Percentiles rank a stretch among this genome's conserved stretches.
Evolutionary conservation across 164 flowering plant genomes (phyloP).

Genomic region (Dillenia suffruticosa): DNA sequence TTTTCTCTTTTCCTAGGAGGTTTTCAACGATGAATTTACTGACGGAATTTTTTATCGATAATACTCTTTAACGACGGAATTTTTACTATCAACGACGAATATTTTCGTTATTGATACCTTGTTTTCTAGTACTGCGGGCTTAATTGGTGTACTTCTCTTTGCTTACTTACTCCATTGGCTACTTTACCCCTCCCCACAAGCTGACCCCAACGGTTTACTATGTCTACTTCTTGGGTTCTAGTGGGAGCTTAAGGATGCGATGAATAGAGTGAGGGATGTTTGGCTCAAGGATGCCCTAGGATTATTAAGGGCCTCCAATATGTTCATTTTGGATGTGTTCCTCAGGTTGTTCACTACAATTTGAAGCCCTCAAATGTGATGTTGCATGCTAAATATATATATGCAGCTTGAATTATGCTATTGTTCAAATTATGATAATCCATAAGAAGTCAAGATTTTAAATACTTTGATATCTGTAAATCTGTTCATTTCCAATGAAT

Average conservation of each 20-base stretch:
- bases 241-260: slow-evolving; percentile 80
- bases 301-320: slow-evolving; percentile 70
- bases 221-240: slow-evolving; percentile 53
- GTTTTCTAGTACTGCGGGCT: too few species aligned
- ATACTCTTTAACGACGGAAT: too few species aligned
- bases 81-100: too few species aligned
- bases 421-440: too few species aligned
- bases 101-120: too few species aligned
- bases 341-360: slow-evolving; percentile 64
- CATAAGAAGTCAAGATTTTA: too few species aligned
- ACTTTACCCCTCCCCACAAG: slow-evolving; percentile 76
- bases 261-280: slow-evolving; percentile 53
- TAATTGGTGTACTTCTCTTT: slow-evolving; percentile 32
- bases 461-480: too few species aligned
- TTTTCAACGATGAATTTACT: too few species aligned
- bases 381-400: slow-evolving; percentile 73
- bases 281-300: slow-evolving; percentile 86
- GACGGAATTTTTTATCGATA: too few species aligned
- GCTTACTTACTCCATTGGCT: slow-evolving; percentile 68
- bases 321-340: slow-evolving; percentile 66
- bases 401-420: too few species aligned
- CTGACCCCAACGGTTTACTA: slow-evolving; percentile 52
- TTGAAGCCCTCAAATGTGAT: slow-evolving; percentile 86
- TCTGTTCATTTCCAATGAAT: too few species aligned
- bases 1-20: too few species aligned